These are phyloP conservation scores for Graphilbum ipis-grandicollis DNA, from an alignment of 2,329 filamentous ascomycete species.

Conservation along the genomic window DNA sequence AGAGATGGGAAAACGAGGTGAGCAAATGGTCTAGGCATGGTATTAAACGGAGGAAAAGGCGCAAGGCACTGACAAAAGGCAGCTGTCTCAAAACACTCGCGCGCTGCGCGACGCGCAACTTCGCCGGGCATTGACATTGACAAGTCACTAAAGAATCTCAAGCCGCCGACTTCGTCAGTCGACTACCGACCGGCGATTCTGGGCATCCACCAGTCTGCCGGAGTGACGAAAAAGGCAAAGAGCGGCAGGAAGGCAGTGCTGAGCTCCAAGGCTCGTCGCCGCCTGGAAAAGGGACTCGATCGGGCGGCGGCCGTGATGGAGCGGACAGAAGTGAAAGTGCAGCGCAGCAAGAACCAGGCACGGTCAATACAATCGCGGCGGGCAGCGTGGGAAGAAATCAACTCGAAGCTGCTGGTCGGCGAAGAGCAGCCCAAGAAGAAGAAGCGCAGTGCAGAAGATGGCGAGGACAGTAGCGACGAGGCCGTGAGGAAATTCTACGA, in stretches of 20 bases:
- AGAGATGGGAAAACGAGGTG: too few species aligned
- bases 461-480: slow-evolving; percentile 8
- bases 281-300: slow-evolving; percentile 39
- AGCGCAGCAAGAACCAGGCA: slow-evolving; percentile 33
- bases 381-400: slow-evolving; percentile 42
- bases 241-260: slow-evolving; percentile 38
- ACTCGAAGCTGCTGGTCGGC: slow-evolving; percentile 12
- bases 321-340: slow-evolving; percentile 36
- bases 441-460: neutral
- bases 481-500: slow-evolving; percentile 8
- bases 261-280: slow-evolving; percentile 35
- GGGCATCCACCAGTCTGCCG: slow-evolving; percentile 46
- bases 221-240: slow-evolving; percentile 45
- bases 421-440: neutral
- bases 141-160: slow-evolving; percentile 48
- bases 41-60: too few species aligned
- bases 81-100: slow-evolving; percentile 53
- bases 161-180: slow-evolving; percentile 28
- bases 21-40: too few species aligned
- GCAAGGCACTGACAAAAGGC: too few species aligned
- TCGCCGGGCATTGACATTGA: slow-evolving; percentile 54
- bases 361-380: slow-evolving; percentile 28
- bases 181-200: slow-evolving; percentile 48
- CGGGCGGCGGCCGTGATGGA: slow-evolving; percentile 42
- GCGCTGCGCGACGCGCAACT: slow-evolving; percentile 54